Conservation (phyloP, 257 asterid species). For the Handroanthus guayacan region DNA sequence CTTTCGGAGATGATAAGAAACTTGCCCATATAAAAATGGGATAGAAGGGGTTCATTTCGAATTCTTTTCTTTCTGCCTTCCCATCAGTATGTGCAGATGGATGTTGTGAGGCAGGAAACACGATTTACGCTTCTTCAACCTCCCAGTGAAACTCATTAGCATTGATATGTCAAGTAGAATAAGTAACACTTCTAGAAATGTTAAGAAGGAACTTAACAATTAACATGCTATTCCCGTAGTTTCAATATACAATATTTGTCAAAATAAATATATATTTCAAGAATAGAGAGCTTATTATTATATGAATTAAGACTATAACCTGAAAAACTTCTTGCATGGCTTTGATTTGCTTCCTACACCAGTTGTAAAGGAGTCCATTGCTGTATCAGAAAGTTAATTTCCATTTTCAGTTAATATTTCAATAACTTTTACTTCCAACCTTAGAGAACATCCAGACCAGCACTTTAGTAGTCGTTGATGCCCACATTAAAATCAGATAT, state of each 20-base stretch:
- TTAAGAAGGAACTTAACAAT: neutral
- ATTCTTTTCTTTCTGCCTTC: slow-evolving; percentile 5
- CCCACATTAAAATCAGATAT: slow-evolving; percentile 6
- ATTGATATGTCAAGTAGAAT: slow-evolving; percentile 1
- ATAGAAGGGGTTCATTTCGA: neutral
- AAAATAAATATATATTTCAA: neutral
- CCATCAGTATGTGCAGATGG: neutral
- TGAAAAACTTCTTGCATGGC: slow-evolving; percentile 99
- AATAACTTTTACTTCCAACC: slow-evolving; percentile 34
- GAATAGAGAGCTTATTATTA: slow-evolving; percentile 45
- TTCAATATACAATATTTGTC: neutral
- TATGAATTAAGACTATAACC: slow-evolving; percentile 91
- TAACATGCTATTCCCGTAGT: neutral
- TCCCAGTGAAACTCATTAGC: slow-evolving; percentile 13
- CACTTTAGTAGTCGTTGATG: slow-evolving; percentile 24
- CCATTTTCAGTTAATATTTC: slow-evolving; percentile 56
- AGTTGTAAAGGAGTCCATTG: slow-evolving; percentile 78
- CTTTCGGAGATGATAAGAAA: neutral
- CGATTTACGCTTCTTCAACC: slow-evolving; percentile 8
- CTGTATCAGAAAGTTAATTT: slow-evolving; percentile 85
- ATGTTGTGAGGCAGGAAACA: neutral
- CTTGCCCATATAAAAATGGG: neutral
- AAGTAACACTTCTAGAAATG: slow-evolving; percentile 10
- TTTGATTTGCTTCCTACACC: slow-evolving; percentile 99
- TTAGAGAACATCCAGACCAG: slow-evolving; percentile 13